Percentiles rank a stretch among this genome's conserved stretches.
These are phyloP conservation scores for Lactarius tabidus DNA, from an alignment of 768 basidiomycete genomes.

Conservation along the genomic window DNA sequence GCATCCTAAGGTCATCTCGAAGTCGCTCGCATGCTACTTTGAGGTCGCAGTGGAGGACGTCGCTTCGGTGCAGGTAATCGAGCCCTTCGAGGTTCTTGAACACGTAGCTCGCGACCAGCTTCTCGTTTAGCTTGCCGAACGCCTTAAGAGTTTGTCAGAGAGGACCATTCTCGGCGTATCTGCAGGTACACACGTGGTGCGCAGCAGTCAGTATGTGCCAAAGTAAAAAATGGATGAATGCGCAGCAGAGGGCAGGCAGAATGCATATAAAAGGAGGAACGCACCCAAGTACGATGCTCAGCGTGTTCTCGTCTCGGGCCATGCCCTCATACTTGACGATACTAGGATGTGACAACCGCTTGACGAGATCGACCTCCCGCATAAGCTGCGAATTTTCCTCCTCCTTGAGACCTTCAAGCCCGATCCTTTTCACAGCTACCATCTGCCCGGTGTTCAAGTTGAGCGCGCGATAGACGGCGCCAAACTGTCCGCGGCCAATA, in stretches of 20 bases:
- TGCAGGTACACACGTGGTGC: conserved; percentile 35
- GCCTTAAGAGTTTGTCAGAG: conserved; percentile 89
- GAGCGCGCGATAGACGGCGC: conserved; percentile 90
- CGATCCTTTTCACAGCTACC: conserved; percentile 98
- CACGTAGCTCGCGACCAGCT: conserved; percentile 86
- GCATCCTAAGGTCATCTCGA: too few relatives aligned
- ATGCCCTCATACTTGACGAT: conserved; percentile 98
- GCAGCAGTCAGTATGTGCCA: not conserved
- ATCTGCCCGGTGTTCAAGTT: conserved; percentile 93
- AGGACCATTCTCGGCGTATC: conserved; percentile 95
- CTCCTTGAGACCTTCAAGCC: conserved; percentile 85
- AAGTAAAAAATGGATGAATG: too few relatives aligned
- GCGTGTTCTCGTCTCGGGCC: conserved; percentile 79
- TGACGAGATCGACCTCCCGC: conserved; percentile 91
- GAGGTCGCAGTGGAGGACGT: conserved; percentile 96
- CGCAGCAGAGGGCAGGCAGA: not conserved
- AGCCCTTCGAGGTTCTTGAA: conserved; percentile 96
- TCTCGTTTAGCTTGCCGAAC: conserved; percentile 91
- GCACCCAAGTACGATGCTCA: conserved; percentile 93
- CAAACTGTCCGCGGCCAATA: conserved; percentile 96
- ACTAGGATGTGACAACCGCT: conserved; percentile 85
- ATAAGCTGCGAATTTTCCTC: conserved; percentile 90
- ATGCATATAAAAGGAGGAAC: conserved; percentile 33
- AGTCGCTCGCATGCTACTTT: conserved; percentile 87
- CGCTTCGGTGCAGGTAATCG: conserved; percentile 82